phyloP scores from a whole-genome alignment of 805 yeast genomes.

The Torulaspora quercuum region DNA sequence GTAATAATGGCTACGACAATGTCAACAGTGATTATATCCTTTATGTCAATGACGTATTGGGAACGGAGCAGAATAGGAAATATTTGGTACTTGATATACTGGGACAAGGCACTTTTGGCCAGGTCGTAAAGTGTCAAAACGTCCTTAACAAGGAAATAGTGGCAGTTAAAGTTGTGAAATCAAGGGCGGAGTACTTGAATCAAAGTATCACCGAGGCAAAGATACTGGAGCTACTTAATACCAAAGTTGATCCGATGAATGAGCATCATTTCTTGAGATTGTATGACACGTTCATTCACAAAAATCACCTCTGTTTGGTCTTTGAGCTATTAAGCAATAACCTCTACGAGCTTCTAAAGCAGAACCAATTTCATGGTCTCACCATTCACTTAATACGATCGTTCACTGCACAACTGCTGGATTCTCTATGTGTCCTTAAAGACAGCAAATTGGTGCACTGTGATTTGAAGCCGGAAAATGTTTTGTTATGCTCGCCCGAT shows the following conservation, averaged over 20 bases:
- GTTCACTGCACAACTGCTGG: slow-evolving; percentile 76
- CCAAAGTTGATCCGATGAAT: slow-evolving; percentile 63
- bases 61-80: slow-evolving; percentile 63
- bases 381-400: slow-evolving; percentile 72
- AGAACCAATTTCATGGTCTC: slow-evolving; percentile 89
- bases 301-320: slow-evolving; percentile 87
- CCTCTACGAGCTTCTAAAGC: slow-evolving; percentile 84
- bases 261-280: slow-evolving; percentile 72
- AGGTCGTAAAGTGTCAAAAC: slow-evolving; percentile 86
- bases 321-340: slow-evolving; percentile 87
- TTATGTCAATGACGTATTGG: slow-evolving; percentile 90
- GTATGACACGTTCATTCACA: slow-evolving; percentile 86
- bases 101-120: slow-evolving; percentile 98
- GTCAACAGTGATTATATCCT: slow-evolving; percentile 85
- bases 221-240: slow-evolving; percentile 75
- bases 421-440: slow-evolving; percentile 75
- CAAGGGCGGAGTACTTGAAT: slow-evolving; percentile 84
- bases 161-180: slow-evolving; percentile 92
- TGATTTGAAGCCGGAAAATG: slow-evolving; percentile 95
- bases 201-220: slow-evolving; percentile 90
- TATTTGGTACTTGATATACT: slow-evolving; percentile 85
- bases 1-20: slow-evolving; percentile 83
- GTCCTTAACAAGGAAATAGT: slow-evolving; percentile 76
- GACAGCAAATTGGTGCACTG: slow-evolving; percentile 87
- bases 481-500: slow-evolving; percentile 64